Base-by-base conservation (phyloP, 176 grass and related monocot genomes). In the Rhipidocladum racemiflorum region DNA sequence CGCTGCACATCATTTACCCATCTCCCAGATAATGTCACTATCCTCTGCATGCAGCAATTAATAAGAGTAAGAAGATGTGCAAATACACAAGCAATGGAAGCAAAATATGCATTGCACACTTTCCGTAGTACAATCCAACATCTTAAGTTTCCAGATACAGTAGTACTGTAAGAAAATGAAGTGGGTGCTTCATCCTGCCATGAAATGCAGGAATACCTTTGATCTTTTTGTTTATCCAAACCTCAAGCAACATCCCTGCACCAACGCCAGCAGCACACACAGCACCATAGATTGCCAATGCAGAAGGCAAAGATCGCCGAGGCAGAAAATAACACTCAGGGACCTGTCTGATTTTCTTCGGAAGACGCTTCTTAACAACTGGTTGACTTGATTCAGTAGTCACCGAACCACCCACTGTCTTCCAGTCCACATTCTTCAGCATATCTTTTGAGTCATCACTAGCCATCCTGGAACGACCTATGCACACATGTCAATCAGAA, bases 341-440 rank as follows among this genome's bases (percentile, higher is more conserved):
- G 30, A 97, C 88, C 80, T 97, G 88, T 89, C 92, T 97, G 48
- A 92, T 84, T 92, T 94, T 97, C 83, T 97, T 97, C 0, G 95
- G 95, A 27, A 94, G 80, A 72, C 92, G 80, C 81, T 94, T 97
- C 71, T 97, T 97, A 18, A 88, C 73, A 17, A 97, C 20, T 1
- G 84, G 88, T 55, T 75, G 77, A 75, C 77, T 91, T 29, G 83
- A 81, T n/a, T 88, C 85, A 61, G 28, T 40, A 71, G 72, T 83
- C 50, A 80, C 80, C 70, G 80, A 15, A 17, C 83, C 70, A 13
- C 93, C 83, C 11, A 92, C 83, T 39, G 85, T 91, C 68, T 91
- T 96, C 90, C 93, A 96, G 78, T 89, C 83, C 70, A 84, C 77
- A 78, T 85, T 90, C 55, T 92, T 91, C 61, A 93, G 77, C 71